Conservation (phyloP, 2,329 filamentous ascomycete genomes). For the Nemania sp. region DNA sequence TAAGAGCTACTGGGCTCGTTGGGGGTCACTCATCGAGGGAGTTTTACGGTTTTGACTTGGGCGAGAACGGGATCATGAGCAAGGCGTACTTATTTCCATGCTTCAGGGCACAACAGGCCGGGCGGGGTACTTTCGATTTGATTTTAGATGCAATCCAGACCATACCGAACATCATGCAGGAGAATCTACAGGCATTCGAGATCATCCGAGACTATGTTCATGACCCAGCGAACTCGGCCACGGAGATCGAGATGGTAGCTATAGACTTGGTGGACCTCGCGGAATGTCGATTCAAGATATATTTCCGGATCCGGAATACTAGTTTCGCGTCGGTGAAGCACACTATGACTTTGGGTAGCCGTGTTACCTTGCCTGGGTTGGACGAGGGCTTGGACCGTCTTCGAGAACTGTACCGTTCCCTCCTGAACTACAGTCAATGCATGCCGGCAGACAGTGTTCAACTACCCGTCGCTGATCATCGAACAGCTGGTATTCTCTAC, state of each 20-base stretch:
- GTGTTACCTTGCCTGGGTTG: constrained; percentile 6
- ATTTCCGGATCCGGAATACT: constrained; percentile 39
- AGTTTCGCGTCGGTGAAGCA: constrained; percentile 37
- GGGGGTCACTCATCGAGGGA: constrained; percentile 26
- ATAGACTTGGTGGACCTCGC: constrained; percentile 38
- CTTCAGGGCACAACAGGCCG: constrained; percentile 17
- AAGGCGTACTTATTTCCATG: constrained; percentile 38
- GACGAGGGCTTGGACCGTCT: constrained; percentile 26
- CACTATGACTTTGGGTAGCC: constrained; percentile 32
- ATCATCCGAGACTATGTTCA: constrained; percentile 14
- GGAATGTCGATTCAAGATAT: constrained; percentile 43
- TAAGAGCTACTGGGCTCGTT: neutral
- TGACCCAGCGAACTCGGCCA: constrained; percentile 3
- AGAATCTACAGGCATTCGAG: constrained; percentile 19
- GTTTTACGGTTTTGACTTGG: constrained; percentile 37
- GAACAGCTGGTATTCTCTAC: constrained; percentile 42
- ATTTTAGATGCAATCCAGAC: constrained; percentile 29
- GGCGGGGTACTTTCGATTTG: constrained; percentile 17
- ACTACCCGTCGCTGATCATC: constrained; percentile 31
- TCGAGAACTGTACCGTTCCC: constrained; percentile 25
- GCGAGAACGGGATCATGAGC: constrained; percentile 15
- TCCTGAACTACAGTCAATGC: constrained; percentile 20
- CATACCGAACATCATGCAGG: constrained; percentile 9
- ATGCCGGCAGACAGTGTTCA: constrained; percentile 15
- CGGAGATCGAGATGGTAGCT: constrained; percentile 37